Conservation (phyloP, 805 yeast species). For the Limtongia smithiae region DNA sequence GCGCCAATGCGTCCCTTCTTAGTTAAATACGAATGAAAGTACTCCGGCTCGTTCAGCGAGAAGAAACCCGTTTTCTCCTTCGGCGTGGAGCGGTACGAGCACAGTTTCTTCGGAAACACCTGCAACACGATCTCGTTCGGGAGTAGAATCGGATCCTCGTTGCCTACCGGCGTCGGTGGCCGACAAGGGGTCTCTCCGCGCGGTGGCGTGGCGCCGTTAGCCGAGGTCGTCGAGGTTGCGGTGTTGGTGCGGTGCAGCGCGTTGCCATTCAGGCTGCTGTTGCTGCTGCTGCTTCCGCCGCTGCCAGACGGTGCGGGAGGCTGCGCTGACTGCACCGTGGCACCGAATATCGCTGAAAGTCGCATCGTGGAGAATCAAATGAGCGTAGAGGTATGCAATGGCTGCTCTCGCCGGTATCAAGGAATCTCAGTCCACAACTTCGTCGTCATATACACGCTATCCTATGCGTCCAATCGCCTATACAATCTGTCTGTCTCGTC, state of each 20-base stretch:
- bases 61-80: background rate
- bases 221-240: background rate
- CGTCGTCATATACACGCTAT: no score
- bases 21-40: conserved; percentile 21
- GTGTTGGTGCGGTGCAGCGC: background rate
- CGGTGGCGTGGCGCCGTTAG: background rate
- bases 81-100: conserved; percentile 12
- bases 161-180: conserved; percentile 32
- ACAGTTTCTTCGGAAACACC: conserved; percentile 29
- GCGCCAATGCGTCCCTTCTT: conserved; percentile 18
- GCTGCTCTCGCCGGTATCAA: no score
- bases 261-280: background rate
- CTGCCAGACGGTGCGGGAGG: no score
- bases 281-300: no score
- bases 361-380: no score
- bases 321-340: no score
- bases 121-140: conserved; percentile 36
- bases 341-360: no score
- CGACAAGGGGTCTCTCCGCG: conserved; percentile 10
- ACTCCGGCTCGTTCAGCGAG: conserved; percentile 23
- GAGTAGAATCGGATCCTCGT: conserved; percentile 32
- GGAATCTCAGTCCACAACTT: no score
- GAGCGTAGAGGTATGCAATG: no score
- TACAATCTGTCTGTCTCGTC: no score
- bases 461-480: no score